These are phyloP conservation scores for Fusarium bactridioides DNA, from an alignment of 2,329 filamentous ascomycete species.

Conservation along the genomic window DNA sequence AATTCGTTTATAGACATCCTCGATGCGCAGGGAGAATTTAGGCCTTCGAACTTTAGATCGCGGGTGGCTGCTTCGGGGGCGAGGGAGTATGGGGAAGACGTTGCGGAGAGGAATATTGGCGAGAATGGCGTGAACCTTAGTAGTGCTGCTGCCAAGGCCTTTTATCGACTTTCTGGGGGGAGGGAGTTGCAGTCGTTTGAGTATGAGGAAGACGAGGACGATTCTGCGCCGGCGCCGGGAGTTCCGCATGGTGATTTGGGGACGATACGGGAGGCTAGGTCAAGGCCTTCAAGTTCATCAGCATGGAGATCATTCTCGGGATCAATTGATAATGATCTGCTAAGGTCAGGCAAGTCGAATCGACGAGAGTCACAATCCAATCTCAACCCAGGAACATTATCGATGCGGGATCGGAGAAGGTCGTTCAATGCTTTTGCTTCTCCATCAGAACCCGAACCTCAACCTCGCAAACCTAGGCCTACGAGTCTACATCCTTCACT, in stretches of 20 bases:
- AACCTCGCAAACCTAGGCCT: constrained; percentile 29
- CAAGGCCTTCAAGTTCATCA: constrained; percentile 20
- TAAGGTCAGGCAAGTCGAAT: neutral
- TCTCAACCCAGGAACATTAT: neutral
- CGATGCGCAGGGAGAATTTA: constrained; percentile 64
- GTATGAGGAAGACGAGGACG: constrained; percentile 13
- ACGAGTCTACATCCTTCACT: constrained; percentile 34
- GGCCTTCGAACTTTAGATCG: constrained; percentile 56
- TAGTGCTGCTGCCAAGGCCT: constrained; percentile 47
- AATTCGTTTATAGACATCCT: constrained; percentile 58
- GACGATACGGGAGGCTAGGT: constrained; percentile 10
- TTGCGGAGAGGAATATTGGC: constrained; percentile 67
- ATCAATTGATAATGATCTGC: neutral
- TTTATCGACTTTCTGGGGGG: constrained; percentile 43
- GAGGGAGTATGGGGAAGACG: constrained; percentile 69
- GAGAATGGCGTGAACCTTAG: constrained; percentile 47
- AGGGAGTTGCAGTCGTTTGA: neutral
- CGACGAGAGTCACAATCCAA: constrained; percentile 12
- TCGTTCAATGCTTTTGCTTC: constrained; percentile 37
- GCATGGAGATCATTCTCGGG: constrained; percentile 34
- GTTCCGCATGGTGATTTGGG: constrained; percentile 24
- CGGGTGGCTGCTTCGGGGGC: constrained; percentile 60
- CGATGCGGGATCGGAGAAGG: constrained; percentile 25
- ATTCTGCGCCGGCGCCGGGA: constrained; percentile 28
- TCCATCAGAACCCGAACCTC: neutral